These are phyloP conservation scores for Thielaviopsis ethacetica DNA, from an alignment of 2,329 filamentous ascomycete genomes.

Conservation along the genomic window DNA sequence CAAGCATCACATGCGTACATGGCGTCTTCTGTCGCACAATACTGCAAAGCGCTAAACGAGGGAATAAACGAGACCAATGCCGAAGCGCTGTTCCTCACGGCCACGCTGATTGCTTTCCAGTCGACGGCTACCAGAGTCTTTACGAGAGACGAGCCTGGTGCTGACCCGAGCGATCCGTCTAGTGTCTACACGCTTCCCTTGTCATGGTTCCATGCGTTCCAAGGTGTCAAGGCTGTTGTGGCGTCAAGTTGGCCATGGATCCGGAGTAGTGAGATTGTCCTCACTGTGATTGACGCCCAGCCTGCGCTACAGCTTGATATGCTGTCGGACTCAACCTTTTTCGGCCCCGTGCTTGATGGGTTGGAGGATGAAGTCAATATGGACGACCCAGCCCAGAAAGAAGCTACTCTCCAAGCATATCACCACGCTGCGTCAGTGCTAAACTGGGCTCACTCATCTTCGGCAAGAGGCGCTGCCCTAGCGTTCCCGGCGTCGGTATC, in stretches of 20 bases:
- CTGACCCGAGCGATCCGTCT: constrained; percentile 23
- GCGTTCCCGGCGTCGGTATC: constrained; percentile 49
- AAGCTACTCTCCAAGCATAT: constrained; percentile 35
- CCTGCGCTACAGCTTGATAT: constrained; percentile 44
- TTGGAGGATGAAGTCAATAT: constrained; percentile 35
- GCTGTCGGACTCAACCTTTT: constrained; percentile 36
- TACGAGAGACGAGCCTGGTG: constrained; percentile 32
- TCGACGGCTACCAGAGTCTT: constrained; percentile 47
- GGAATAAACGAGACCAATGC: constrained; percentile 44
- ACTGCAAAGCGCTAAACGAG: constrained; percentile 36
- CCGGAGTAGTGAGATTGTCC: constrained; percentile 37
- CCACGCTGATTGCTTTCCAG: constrained; percentile 50
- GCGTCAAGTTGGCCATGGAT: constrained; percentile 49
- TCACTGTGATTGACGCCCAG: constrained; percentile 47
- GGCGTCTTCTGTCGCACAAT: constrained; percentile 44
- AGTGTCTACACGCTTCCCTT: constrained; percentile 40
- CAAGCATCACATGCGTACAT: constrained; percentile 49
- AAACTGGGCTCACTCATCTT: constrained; percentile 48
- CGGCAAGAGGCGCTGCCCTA: constrained; percentile 40
- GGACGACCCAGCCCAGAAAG: constrained; percentile 12
- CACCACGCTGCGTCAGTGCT: constrained; percentile 48
- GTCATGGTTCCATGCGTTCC: constrained; percentile 51
- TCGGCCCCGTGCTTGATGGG: constrained; percentile 41
- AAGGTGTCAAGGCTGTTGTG: constrained; percentile 49
- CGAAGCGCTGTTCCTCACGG: constrained; percentile 45